Percentiles rank a stretch among this genome's conserved stretches.
phyloP scores from a whole-genome alignment of 1,284 basidiomycete species.

The Paramarasmius palmivorus region DNA sequence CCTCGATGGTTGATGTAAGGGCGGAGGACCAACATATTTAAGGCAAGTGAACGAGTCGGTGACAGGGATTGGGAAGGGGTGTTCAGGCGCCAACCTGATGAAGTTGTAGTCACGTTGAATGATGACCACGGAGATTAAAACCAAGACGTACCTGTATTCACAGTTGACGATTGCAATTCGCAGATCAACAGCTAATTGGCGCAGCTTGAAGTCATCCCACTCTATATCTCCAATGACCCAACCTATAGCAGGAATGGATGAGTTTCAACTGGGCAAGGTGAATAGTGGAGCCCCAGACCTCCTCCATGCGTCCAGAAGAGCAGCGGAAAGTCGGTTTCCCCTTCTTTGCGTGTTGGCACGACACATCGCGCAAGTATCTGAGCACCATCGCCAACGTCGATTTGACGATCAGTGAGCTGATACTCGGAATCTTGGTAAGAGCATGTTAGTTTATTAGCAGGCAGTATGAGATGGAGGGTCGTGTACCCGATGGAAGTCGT shows the following conservation, averaged over 20 bases:
- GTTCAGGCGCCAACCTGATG: background rate
- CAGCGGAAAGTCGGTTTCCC: background rate
- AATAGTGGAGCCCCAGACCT: background rate
- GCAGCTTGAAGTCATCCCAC: background rate
- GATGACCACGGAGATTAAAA: background rate
- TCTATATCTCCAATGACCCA: background rate
- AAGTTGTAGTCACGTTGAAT: background rate
- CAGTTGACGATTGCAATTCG: background rate
- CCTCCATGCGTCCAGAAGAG: constrained; percentile 1
- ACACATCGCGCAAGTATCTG: background rate
- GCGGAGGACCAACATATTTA: background rate
- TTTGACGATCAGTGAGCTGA: background rate
- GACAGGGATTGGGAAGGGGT: background rate
- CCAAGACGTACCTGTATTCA: background rate
- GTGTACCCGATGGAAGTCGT: constrained; percentile 12
- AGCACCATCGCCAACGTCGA: constrained; percentile 1
- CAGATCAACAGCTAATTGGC: background rate
- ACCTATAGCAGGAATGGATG: background rate
- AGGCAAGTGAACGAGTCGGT: background rate
- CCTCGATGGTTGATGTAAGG: background rate
- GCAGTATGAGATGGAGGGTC: background rate
- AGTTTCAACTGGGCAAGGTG: background rate
- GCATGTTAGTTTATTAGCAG: background rate
- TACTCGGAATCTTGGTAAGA: background rate
- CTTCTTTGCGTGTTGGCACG: background rate